Evolutionary conservation across 148 eudicot genomes (phyloP), one percentile per base, ranked within the genome.

Genomic region (Camellia granthamiana): DNA sequence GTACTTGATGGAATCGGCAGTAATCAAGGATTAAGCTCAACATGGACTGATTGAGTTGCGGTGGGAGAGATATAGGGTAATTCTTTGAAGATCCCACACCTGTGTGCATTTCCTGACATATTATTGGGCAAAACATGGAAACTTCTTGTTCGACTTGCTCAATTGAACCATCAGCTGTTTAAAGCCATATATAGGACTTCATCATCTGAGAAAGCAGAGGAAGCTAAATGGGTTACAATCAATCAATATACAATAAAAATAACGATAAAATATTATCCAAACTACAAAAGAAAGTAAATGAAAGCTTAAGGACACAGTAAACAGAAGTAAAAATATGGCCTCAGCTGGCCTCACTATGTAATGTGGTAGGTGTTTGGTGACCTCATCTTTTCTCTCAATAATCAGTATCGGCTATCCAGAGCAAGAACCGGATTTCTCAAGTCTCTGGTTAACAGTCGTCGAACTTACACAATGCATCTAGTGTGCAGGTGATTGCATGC

Each of bases 131-230:
- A 84, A 88, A 90, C 84, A 84, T 88, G 68, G 97, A 97, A 69
- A 95, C 91, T 76, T 90, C 95, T 84, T 92, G 94, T 81, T 95
- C 98, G 62, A 90, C 93, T 91, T 95, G 93, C 84, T 92, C 97
- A 84, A 92, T 86, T 41, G 98, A 90, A 81, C 91, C 93, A 89
- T 92, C 98, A 59, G 88, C 83, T 71, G 94, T 95, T 84, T 92
- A 95, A 77, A 95, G 92, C 98, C 98, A 95, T 77, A 95, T 78
- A 71, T 92, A 91, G n/a, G 98, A 90, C 87, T 89, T 92, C 92
- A 92, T 88, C 88, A 90, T 92, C 95, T 94, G 90, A 71, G 73
- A 81, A 69, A 83, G 18, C 61, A 78, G 23, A 77, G 42, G 63
- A 51, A 64, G 42, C 60, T 18, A 46, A 74, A 76, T n/a, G 11